phyloP scores from a whole-genome alignment of 306 rosid genomes.

The Prunus persica region Prunus_persica_NCBIv2 NC_034009.1:26737001-26737500 shows the following conservation, averaged over 20 bases:
- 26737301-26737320: slow-evolving; percentile 32
- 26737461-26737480: slow-evolving; percentile 49
- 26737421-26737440: slow-evolving; percentile 14
- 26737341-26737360: background rate
- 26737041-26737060: no score
- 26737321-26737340: background rate
- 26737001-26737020: no score
- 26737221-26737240: slow-evolving; percentile 28
- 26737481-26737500: slow-evolving; percentile 37
- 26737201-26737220: slow-evolving; percentile 12
- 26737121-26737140: no score
- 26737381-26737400: slow-evolving; percentile 21
- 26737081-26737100: no score
- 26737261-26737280: slow-evolving; percentile 22
- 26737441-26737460: slow-evolving; percentile 48
- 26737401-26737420: slow-evolving; percentile 32
- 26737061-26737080: no score
- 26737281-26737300: slow-evolving; percentile 26
- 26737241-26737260: slow-evolving; percentile 25
- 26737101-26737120: no score
- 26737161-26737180: slow-evolving; percentile 37
- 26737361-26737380: background rate
- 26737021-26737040: no score
- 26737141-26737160: slow-evolving; percentile 31
- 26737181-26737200: slow-evolving; percentile 31